phyloP scores from a whole-genome alignment of 1,284 basidiomycete species.

The Rhodotorula sp. region DNA sequence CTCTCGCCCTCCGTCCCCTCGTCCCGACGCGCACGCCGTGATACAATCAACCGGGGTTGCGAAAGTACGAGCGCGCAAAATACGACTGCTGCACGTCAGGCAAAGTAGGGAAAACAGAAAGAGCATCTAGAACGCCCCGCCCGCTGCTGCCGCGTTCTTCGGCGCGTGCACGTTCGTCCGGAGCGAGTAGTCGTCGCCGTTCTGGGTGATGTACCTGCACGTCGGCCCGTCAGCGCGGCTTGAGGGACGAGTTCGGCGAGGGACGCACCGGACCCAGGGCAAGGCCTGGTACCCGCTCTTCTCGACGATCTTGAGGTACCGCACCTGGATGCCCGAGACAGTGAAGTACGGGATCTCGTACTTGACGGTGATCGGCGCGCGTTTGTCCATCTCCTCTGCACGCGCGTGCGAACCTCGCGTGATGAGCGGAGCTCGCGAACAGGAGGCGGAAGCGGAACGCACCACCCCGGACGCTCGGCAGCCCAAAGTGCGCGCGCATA shows the following conservation, averaged over 20 bases:
- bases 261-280: constrained; percentile 73
- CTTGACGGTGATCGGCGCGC: constrained; percentile 92
- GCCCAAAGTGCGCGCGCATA: constrained; percentile 93
- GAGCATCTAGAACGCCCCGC: neutral
- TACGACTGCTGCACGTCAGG: neutral
- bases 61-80: neutral
- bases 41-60: too few relatives aligned
- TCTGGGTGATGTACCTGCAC: constrained; percentile 79
- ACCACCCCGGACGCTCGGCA: constrained; percentile 86
- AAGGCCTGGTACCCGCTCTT: constrained; percentile 92
- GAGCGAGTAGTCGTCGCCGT: constrained; percentile 84
- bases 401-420: too few relatives aligned
- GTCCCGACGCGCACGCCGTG: too few relatives aligned
- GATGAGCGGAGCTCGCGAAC: neutral
- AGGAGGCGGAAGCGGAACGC: constrained; percentile 45
- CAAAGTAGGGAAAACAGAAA: neutral
- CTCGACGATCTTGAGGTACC: constrained; percentile 96
- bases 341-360: constrained; percentile 80
- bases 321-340: constrained; percentile 86
- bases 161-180: constrained; percentile 29
- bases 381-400: constrained; percentile 81
- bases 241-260: neutral
- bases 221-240: neutral
- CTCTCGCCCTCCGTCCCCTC: too few relatives aligned
- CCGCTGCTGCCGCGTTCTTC: constrained; percentile 9